These are phyloP conservation scores for Hanseniaspora jakobsenii DNA, from an alignment of 805 yeast species.

Conservation along the genomic window DNA sequence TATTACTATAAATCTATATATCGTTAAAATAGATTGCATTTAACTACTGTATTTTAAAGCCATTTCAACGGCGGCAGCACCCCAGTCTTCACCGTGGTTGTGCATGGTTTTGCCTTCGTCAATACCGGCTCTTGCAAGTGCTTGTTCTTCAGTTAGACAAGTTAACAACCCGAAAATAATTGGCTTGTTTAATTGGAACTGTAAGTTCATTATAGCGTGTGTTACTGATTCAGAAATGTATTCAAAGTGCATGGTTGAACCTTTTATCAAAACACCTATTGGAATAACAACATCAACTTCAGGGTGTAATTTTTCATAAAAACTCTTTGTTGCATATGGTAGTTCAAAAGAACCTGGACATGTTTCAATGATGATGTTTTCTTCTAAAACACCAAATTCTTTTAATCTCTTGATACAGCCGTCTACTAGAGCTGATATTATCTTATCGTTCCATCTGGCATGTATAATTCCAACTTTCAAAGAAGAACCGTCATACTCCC, in stretches of 20 bases:
- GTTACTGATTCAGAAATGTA: constrained; percentile 88
- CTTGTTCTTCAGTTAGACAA: constrained; percentile 88
- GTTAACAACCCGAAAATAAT: constrained; percentile 90
- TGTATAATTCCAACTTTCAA: constrained; percentile 77
- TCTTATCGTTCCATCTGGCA: constrained; percentile 83
- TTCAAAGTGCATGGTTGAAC: constrained; percentile 96
- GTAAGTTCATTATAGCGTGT: constrained; percentile 70
- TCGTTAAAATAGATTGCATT: neutral
- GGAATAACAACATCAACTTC: constrained; percentile 79
- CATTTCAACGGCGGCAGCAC: constrained; percentile 98
- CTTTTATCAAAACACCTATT: constrained; percentile 89
- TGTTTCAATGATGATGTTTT: constrained; percentile 65
- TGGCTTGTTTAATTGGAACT: constrained; percentile 57
- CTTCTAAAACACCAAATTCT: constrained; percentile 58
- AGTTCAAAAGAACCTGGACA: constrained; percentile 95
- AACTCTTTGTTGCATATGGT: constrained; percentile 58
- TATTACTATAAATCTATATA: constrained; percentile 9
- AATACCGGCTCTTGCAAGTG: constrained; percentile 82
- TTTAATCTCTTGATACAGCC: constrained; percentile 58
- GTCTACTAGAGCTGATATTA: constrained; percentile 65
- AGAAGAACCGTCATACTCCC: constrained; percentile 52
- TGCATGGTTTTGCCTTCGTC: constrained; percentile 54
- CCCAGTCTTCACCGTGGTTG: constrained; percentile 98
- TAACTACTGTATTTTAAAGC: constrained; percentile 33
- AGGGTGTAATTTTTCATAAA: constrained; percentile 29